These are phyloP conservation scores for Colletotrichum sp. DNA, from an alignment of 2,329 filamentous ascomycete species.

Conservation along the genomic window DNA sequence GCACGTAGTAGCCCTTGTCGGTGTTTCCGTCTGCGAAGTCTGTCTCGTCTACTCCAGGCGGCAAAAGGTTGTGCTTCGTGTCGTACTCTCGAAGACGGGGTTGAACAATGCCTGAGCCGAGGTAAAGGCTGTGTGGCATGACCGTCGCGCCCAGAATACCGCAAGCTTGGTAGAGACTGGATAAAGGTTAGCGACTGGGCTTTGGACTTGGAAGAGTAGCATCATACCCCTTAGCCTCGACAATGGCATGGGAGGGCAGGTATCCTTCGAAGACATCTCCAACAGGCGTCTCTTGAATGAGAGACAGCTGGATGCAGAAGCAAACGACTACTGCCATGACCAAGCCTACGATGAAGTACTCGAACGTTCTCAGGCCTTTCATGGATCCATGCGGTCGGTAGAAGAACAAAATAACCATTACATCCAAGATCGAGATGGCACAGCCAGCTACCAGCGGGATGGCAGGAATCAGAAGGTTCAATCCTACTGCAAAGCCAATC, in stretches of 20 bases:
- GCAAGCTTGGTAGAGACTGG: slow-evolving; percentile 69
- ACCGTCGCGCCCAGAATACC: slow-evolving; percentile 80
- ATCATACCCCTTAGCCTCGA: slow-evolving; percentile 57
- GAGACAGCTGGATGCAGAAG: slow-evolving; percentile 72
- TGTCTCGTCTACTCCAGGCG: slow-evolving; percentile 30
- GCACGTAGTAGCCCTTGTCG: slow-evolving; percentile 68
- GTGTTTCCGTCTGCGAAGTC: slow-evolving; percentile 19
- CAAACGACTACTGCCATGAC: slow-evolving; percentile 74
- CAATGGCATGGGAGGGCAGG: slow-evolving; percentile 63
- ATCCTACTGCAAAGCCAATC: slow-evolving; percentile 73
- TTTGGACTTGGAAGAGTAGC: slow-evolving; percentile 24
- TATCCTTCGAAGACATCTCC: slow-evolving; percentile 70
- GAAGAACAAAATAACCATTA: slow-evolving; percentile 71
- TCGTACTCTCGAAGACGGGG: slow-evolving; percentile 70
- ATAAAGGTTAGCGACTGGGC: slow-evolving; percentile 17
- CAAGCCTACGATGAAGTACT: slow-evolving; percentile 65
- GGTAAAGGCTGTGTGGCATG: slow-evolving; percentile 73
- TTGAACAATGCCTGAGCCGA: slow-evolving; percentile 74
- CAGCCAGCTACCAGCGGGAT: slow-evolving; percentile 72
- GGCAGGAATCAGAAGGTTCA: slow-evolving; percentile 68
- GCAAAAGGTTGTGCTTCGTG: slow-evolving; percentile 57
- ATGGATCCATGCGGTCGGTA: slow-evolving; percentile 66
- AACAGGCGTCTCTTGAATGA: slow-evolving; percentile 60
- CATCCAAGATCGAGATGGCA: slow-evolving; percentile 71
- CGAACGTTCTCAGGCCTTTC: slow-evolving; percentile 65